These are phyloP conservation scores for Cylindrotheca fusiformis DNA, from an alignment of 108 stramenopile species.

Conservation along the genomic window DNA sequence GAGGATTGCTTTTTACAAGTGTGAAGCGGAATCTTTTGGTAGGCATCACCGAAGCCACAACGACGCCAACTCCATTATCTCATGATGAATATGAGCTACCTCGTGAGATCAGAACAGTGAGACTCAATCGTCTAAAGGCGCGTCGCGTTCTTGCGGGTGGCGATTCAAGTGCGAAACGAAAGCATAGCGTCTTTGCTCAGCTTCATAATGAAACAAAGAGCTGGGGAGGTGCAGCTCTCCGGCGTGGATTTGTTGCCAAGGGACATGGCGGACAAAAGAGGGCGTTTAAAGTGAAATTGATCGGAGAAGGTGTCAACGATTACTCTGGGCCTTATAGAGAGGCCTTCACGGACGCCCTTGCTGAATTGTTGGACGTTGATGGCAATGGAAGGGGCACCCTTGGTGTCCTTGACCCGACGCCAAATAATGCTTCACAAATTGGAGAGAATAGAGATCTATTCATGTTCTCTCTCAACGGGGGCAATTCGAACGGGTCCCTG, in stretches of 20 bases:
- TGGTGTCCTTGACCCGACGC: conserved; percentile 75
- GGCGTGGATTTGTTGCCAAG: conserved; percentile 89
- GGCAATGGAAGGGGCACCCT: conserved; percentile 52
- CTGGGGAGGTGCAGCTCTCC: conserved; percentile 88
- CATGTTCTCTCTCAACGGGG: conserved; percentile 60
- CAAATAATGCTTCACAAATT: conserved; percentile 62
- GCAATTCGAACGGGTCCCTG: neutral
- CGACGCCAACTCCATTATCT: conserved; percentile 90
- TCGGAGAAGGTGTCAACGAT: conserved; percentile 98
- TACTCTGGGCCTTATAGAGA: conserved; percentile 98
- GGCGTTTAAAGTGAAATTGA: conserved; percentile 96
- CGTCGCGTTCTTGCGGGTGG: conserved; percentile 51
- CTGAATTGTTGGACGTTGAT: conserved; percentile 68
- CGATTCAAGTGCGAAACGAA: conserved; percentile 50
- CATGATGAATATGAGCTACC: conserved; percentile 98
- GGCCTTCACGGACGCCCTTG: conserved; percentile 89
- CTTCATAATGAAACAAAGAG: conserved; percentile 84
- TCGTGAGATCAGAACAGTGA: conserved; percentile 86
- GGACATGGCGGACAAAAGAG: conserved; percentile 97
- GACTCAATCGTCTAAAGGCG: conserved; percentile 88
- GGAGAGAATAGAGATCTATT: conserved; percentile 77
- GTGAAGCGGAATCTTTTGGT: conserved; percentile 77
- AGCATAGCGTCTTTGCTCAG: conserved; percentile 92
- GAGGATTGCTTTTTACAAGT: conserved; percentile 61
- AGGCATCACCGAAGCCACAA: conserved; percentile 77